Conservation (phyloP, 345 rosid genomes). For the Passiflora organensis region DNA sequence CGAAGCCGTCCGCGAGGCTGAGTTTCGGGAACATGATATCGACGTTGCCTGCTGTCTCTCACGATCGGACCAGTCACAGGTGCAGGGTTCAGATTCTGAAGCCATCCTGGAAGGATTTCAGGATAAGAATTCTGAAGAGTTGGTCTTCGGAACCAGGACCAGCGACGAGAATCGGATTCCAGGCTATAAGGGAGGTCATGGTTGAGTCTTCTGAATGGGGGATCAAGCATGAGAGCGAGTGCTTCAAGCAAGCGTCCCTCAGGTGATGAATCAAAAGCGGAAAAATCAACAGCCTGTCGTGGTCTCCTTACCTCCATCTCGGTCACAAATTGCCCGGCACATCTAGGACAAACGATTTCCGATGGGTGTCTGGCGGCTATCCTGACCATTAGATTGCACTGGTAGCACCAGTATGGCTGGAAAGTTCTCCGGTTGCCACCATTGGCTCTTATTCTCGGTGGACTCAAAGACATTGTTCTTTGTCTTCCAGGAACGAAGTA, state of each 20-base stretch:
- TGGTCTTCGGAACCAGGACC: no score
- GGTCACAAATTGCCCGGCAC: conserved; percentile 45
- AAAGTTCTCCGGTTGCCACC: conserved; percentile 21
- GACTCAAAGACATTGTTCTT: conserved; percentile 45
- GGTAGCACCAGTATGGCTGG: conserved; percentile 79
- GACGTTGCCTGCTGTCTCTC: background rate
- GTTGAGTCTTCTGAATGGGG: conserved; percentile 37
- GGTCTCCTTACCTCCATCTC: conserved; percentile 48
- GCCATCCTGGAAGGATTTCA: no score
- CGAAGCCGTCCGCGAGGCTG: no score
- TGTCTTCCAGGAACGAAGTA: background rate
- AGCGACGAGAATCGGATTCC: no score
- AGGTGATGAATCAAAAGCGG: conserved; percentile 59
- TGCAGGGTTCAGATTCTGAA: no score
- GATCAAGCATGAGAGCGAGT: conserved; percentile 59
- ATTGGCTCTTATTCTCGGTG: conserved; percentile 32
- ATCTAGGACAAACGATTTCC: conserved; percentile 54
- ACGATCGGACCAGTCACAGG: background rate
- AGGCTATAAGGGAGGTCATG: no score
- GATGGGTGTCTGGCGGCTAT: conserved; percentile 37
- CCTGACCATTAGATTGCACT: conserved; percentile 54
- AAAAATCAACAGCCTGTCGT: conserved; percentile 38
- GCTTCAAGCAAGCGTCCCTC: conserved; percentile 67
- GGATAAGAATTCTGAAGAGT: no score
- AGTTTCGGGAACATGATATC: no score